Evolutionary conservation across 1,284 basidiomycete species (phyloP).

Genomic region (Sanghuangporus sanghuang): DNA sequence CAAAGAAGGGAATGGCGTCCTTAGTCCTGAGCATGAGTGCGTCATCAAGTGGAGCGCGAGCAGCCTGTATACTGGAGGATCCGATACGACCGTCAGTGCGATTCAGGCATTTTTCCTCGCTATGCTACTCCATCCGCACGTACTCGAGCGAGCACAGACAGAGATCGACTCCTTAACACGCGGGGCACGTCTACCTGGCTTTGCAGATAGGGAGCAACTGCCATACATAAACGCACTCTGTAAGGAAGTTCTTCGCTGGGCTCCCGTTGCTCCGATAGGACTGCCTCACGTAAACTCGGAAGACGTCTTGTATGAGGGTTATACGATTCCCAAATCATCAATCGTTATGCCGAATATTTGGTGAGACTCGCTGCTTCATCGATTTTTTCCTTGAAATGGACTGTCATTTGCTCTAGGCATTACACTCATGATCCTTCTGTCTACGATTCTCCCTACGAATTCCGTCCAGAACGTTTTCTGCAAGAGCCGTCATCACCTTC

Average conservation of each 20-base stretch:
- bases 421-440: constrained; percentile 13
- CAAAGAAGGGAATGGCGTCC: not conserved
- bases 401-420: constrained; percentile 1
- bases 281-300: constrained; percentile 16
- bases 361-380: not conserved
- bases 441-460: constrained; percentile 16
- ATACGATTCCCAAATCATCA: constrained; percentile 15
- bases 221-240: constrained; percentile 26
- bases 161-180: constrained; percentile 26
- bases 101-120: constrained; percentile 17
- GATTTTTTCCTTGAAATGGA: not conserved
- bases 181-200: constrained; percentile 23
- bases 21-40: constrained; percentile 9
- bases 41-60: constrained; percentile 10
- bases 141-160: constrained; percentile 19
- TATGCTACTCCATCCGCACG: constrained; percentile 12
- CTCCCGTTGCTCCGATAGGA: constrained; percentile 20
- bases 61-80: constrained; percentile 14
- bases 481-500: not conserved
- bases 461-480: constrained; percentile 19
- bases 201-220: constrained; percentile 23
- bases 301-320: constrained; percentile 16
- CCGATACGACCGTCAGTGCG: constrained; percentile 17
- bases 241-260: constrained; percentile 27
- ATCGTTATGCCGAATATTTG: constrained; percentile 19